Evolutionary conservation across 176 grass and related monocot species (phyloP).

Genomic region (Lolium multiflorum): DNA sequence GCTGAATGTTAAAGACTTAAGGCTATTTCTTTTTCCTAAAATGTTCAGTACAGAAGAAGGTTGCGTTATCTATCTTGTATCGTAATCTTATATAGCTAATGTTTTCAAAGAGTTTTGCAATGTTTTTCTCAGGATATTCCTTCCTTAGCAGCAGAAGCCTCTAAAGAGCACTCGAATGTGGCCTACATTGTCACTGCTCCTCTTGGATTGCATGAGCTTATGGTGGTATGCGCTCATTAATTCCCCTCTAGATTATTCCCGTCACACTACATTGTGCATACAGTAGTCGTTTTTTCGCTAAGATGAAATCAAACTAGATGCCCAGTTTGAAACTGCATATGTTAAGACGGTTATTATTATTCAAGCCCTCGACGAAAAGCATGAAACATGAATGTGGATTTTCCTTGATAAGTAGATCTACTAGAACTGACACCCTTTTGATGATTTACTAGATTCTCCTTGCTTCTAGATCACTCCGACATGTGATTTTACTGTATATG

Average conservation of each 20-base stretch:
- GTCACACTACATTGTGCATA: background rate
- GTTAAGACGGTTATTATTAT: background rate
- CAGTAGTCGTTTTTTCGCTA: background rate
- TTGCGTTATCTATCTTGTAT: background rate
- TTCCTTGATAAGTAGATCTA: conserved; percentile 5
- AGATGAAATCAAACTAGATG: conserved; percentile 15
- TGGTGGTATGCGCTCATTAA: conserved; percentile 70
- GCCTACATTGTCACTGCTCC: conserved; percentile 80
- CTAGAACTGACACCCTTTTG: background rate
- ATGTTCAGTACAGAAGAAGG: background rate
- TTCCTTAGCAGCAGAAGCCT: conserved; percentile 50
- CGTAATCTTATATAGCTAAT: conserved; percentile 5
- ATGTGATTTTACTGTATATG: too few relatives aligned
- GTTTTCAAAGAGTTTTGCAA: conserved; percentile 2
- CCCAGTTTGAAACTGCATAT: background rate
- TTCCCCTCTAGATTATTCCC: background rate
- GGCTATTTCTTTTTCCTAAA: conserved; percentile 5
- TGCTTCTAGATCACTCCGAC: too few relatives aligned
- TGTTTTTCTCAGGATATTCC: conserved; percentile 13
- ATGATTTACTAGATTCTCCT: background rate
- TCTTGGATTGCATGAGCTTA: conserved; percentile 93
- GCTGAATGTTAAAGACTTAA: background rate
- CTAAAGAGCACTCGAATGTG: conserved; percentile 71
- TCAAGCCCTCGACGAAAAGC: background rate
- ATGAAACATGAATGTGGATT: conserved; percentile 4